Conservation (phyloP, 2,329 filamentous ascomycete species). For the Talaromyces sp. region DNA sequence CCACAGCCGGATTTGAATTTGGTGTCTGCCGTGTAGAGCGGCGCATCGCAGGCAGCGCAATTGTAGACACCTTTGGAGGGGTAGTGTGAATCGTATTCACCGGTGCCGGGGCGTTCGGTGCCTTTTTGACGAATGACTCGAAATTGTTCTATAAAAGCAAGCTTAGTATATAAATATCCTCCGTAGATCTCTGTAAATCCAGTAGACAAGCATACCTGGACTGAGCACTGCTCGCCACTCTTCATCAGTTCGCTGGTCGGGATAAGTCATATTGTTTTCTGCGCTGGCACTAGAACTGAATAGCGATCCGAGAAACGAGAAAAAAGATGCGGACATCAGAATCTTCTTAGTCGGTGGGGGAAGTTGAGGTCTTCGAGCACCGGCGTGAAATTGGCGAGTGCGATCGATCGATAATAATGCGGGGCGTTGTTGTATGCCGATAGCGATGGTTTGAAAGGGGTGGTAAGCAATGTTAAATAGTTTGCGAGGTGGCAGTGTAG, state of each 20-base stretch:
- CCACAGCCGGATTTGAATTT: constrained; percentile 97
- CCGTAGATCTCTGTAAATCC: neutral
- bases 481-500: neutral
- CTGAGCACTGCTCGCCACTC: constrained; percentile 88
- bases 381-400: constrained; percentile 10
- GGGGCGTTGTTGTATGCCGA: neutral
- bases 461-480: neutral
- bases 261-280: constrained; percentile 54
- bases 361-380: constrained; percentile 5
- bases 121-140: constrained; percentile 87
- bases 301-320: constrained; percentile 73
- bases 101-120: constrained; percentile 76
- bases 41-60: constrained; percentile 80
- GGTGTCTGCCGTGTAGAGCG: constrained; percentile 86
- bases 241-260: constrained; percentile 73
- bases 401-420: neutral
- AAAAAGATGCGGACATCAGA: constrained; percentile 66
- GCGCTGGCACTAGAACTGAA: constrained; percentile 62
- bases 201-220: constrained; percentile 49
- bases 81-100: constrained; percentile 84
- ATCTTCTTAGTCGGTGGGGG: neutral
- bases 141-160: constrained; percentile 71
- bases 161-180: neutral
- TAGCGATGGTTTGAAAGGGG: neutral
- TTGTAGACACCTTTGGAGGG: constrained; percentile 73